Evolutionary conservation across 495 filamentous ascomycete species (phyloP), one percentile per base, ranked within the genome.

Genomic region (Parachaetomium inaequale): DNA sequence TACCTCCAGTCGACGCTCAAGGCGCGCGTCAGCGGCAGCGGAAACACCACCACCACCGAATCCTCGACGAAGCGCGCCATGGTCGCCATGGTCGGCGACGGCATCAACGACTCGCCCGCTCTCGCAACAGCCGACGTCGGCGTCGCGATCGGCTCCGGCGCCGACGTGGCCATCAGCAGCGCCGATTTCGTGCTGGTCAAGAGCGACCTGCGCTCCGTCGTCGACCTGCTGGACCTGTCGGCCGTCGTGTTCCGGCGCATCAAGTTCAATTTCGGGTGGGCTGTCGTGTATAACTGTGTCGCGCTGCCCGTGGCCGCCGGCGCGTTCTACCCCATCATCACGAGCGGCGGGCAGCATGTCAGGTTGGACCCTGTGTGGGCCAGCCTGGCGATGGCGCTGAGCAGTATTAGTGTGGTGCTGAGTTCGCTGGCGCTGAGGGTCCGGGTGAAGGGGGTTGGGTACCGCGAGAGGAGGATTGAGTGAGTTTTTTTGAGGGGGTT

Each of bases 201-300:
- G 63, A 86, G 83, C 19, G 82, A 90, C 60, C 78, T 96, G 10
- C 74, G 75, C 43, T 79, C 88, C 0, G 80, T 96, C 56, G 79
- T 93, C 40, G 87, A 87, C 4, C 78, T 96, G 25, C 81, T 92
- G 0, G 77, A 87, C 38, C 84, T 96, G 43, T 88, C 85, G 59
- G 75, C 78, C 0, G 79, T 80, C 3, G 91, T 96, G 2, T 93
- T 96, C 69, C 75, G 82, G 34, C 79, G 92, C 17, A 88, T 96
- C 65, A 87, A 87, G 70, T 81, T 94, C 76, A 96, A 96, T 68
- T 96, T 96, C 71, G 83, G 73, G 29, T 96, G 92, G 92, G 92
- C 92, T 3, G 73, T 91, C n/a, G 74, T 95, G 3, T 96, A 96
- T 69, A 96, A 96, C 67, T 55, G 87, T 11, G 70, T 87, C 49